Evolutionary conservation across 495 filamentous ascomycete genomes (phyloP), one percentile per base, ranked within the genome.

Genomic region (Aspergillus panamensis): DNA sequence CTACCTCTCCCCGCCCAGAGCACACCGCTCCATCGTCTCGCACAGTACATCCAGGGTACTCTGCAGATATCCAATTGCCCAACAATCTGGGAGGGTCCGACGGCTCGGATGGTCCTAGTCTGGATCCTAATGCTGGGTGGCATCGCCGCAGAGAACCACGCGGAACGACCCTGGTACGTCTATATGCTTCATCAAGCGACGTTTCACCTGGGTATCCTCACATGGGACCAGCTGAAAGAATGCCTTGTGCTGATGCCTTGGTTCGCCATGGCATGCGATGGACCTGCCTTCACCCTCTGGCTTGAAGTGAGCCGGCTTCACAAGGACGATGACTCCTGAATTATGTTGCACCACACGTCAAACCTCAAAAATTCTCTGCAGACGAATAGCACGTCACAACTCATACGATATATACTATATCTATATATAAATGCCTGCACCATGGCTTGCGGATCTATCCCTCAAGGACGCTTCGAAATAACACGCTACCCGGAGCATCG

Each of bases 1-100:
- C 73, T 78, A 48, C 75, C 75, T 3, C 68, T 78, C 1, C 74
- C 74, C 8, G 62, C 62, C 10, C 67, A 72, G 35, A 75, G 68
- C 39, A 69, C 66, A 0, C 74, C 75, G 0, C 62, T 77, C 9
- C 39, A 43, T 0, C 45, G 37, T 13, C 64, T 78, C 1, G 66
- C 73, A 1, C 51, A 59, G 5, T 57, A 62, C 32, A 55, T 77
- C 16, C 58, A 62, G 6, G 47, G 53, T 12, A 45, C 67, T 5
- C 59, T 76, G 8, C 35, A 53, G 3, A 37, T 57, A 8, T 53
- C 60, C 7, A 48, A 50, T 8, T 37, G 62, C 7, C 59, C 56
- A 0, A 48, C 19, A 0, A 25, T 69, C 3, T 77, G 73, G 72
- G 53, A 61, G 2, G 55, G 62, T 0, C 59, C 64, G 3, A 48